A percentile compares a stretch with the other conserved stretches of the same genome.
Conservation (phyloP, 2,329 filamentous ascomycete genomes). For the Ophiostoma novo-ulmi region DNA sequence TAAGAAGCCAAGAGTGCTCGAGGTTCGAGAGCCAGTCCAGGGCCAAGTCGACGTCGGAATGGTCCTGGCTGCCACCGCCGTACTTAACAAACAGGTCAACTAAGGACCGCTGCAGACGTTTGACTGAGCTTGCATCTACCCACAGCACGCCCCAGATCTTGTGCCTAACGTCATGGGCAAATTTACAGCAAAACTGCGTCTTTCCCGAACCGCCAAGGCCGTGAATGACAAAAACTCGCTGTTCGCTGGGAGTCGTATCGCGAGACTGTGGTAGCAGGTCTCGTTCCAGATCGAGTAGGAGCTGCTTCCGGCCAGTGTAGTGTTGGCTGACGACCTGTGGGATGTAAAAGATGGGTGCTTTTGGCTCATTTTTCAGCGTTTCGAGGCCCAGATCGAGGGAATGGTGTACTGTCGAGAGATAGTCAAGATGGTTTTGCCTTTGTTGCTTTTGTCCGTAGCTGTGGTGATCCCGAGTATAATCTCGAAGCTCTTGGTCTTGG, state of each 20-base stretch:
- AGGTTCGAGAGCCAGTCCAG: slow-evolving; percentile 11
- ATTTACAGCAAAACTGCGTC: slow-evolving; percentile 18
- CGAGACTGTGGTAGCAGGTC: not conserved
- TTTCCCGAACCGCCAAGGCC: slow-evolving; percentile 17
- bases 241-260: not conserved
- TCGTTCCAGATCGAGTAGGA: not conserved
- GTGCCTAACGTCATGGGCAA: slow-evolving; percentile 34
- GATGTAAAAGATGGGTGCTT: not conserved
- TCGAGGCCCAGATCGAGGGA: slow-evolving; percentile 1
- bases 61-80: slow-evolving; percentile 3
- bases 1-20: slow-evolving; percentile 14
- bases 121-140: slow-evolving; percentile 13
- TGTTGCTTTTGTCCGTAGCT: not conserved
- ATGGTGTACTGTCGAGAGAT: not conserved
- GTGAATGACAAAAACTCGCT: slow-evolving; percentile 16
- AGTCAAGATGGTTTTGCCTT: no score
- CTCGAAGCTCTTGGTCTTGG: not conserved
- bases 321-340: slow-evolving; percentile 14
- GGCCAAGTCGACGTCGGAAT: slow-evolving; percentile 7
- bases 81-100: not conserved
- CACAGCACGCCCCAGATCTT: slow-evolving; percentile 17
- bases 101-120: slow-evolving; percentile 3
- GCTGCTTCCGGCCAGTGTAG: slow-evolving; percentile 12
- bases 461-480: not conserved
- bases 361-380: not conserved